Evolutionary conservation across 1,284 basidiomycete genomes (phyloP), one percentile per base, ranked within the genome.

Genomic region (Porodaedalea pini): DNA sequence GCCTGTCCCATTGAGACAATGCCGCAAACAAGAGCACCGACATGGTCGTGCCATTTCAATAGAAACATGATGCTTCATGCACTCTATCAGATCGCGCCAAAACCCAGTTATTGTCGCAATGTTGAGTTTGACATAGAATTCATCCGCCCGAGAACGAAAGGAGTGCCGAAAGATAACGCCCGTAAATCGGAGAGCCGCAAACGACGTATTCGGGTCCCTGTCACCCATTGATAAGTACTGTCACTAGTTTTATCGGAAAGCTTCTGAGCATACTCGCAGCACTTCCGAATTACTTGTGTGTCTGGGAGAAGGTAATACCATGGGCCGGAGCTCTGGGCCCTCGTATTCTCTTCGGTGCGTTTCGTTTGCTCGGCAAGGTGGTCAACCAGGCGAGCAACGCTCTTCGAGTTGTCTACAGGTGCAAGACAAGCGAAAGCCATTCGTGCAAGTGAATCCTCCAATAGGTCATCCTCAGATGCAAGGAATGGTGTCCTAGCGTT

Each of bases 301-400:
- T 29, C 27, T 11, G 37, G 50, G 8, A 52, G 50, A n/a, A 25
- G 23, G 37, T 10, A 19, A 27, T 34, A 13, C 32, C 32, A 13
- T 6, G 32, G 32, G 13, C 32, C 6, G 7, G 32, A 6, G 32
- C 32, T 34, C 32, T 13, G 13, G 7, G 50, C 21, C 11, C 19
- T 19, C 15, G 4, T 8, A 4, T 11, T 31, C 15, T 40, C 34
- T 29, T 40, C 21, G 13, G 37, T n/a, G n/a, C 17, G n/a, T n/a
- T 52, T 52, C 11, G 39, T 40, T 25, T 19, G 17, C n/a, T 52
- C 50, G 4, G 50, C 50, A 11, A 52, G 21, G 23, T 52, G 50
- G 23, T 52, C 50, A 23, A 52, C 10, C 5, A 52, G 19, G 2
- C 50, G 50, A n/a, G 37, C 32, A 10, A 52, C 37, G 6, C 21